These are phyloP conservation scores for Galerina marginata DNA, from an alignment of 768 basidiomycete genomes.

Conservation along the genomic window DNA sequence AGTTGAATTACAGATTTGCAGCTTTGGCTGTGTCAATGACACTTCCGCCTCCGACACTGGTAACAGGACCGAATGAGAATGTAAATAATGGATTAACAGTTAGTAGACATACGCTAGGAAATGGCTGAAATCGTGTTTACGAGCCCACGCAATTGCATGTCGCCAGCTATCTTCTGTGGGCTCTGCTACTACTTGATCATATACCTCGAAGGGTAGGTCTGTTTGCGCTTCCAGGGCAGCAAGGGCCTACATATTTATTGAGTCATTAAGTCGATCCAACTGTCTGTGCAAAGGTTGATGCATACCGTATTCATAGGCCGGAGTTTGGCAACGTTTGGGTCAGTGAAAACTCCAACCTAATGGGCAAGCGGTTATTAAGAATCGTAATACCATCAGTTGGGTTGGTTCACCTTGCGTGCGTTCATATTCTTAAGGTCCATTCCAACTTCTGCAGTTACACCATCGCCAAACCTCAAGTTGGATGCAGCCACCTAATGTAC, in stretches of 20 bases:
- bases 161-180: conserved; percentile 92
- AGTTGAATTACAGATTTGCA: conserved; percentile 73
- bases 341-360: conserved; percentile 93
- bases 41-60: conserved; percentile 88
- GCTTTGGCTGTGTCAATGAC: conserved; percentile 97
- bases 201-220: conserved; percentile 81
- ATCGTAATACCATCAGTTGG: neutral
- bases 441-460: conserved; percentile 88
- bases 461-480: conserved; percentile 88
- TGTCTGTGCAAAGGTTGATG: neutral
- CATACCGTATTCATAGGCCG: conserved; percentile 82
- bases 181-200: conserved; percentile 82
- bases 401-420: conserved; percentile 70
- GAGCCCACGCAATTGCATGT: conserved; percentile 87
- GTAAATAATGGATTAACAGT: neutral
- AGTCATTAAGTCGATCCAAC: neutral
- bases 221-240: conserved; percentile 79
- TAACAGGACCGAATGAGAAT: conserved; percentile 11
- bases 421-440: conserved; percentile 96
- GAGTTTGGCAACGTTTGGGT: conserved; percentile 82
- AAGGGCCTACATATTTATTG: conserved; percentile 56
- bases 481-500: conserved; percentile 75
- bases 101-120: conserved; percentile 75
- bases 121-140: conserved; percentile 88
- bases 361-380: neutral